These are phyloP conservation scores for Xylaria sp. DNA, from an alignment of 2,329 filamentous ascomycete genomes.

Conservation along the genomic window DNA sequence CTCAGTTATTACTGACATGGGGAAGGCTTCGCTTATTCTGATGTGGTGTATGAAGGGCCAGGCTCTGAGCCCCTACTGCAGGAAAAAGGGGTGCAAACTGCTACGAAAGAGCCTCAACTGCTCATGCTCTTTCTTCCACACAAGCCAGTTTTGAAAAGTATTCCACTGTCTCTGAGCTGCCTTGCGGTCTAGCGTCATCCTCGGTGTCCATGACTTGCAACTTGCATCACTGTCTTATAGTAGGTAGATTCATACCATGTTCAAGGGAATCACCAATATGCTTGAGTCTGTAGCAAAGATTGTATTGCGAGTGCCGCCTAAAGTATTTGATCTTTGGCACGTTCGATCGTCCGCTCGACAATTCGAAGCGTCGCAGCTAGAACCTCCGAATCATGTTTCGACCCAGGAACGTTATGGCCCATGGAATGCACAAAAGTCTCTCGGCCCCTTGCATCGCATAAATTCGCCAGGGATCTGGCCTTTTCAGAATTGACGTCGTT, in stretches of 20 bases:
- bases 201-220: not conserved
- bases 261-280: not conserved
- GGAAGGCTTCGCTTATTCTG: not conserved
- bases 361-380: conserved; percentile 42
- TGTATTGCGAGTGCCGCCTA: not conserved
- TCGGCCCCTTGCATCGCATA: conserved; percentile 41
- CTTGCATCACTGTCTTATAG: conserved; percentile 7
- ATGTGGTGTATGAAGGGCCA: not conserved
- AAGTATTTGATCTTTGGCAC: conserved; percentile 29
- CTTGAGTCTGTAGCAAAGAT: too few relatives aligned
- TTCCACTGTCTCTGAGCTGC: not conserved
- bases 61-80: not conserved
- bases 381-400: conserved; percentile 41
- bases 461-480: conserved; percentile 38
- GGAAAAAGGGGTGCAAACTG: conserved; percentile 8
- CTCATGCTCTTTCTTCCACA: not conserved
- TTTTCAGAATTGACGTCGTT: conserved; percentile 35
- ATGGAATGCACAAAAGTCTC: conserved; percentile 45
- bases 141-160: not conserved
- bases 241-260: not conserved
- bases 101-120: conserved; percentile 1
- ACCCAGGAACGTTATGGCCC: conserved; percentile 47
- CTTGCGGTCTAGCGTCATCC: too few relatives aligned
- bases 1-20: too few relatives aligned
- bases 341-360: conserved; percentile 47